phyloP scores from a whole-genome alignment of 257 asterid species.

The Fraxinus quadrangulata region DNA sequence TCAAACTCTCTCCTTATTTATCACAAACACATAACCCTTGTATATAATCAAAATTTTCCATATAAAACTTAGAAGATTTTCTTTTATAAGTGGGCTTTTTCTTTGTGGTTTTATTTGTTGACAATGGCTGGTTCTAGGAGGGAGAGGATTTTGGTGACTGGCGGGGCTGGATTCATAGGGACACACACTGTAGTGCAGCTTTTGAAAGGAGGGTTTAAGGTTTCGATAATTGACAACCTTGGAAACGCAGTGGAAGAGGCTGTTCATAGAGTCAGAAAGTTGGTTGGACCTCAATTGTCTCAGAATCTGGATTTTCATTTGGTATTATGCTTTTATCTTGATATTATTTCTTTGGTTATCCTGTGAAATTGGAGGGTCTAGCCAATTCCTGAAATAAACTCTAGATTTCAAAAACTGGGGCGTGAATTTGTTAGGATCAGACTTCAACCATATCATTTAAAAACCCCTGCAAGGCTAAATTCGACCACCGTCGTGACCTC shows the following conservation, averaged over 20 bases:
- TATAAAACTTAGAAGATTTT: background rate
- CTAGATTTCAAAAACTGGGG: background rate
- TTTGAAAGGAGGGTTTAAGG: constrained; percentile 70
- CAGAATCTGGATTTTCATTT: constrained; percentile 63
- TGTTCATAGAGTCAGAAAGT: constrained; percentile 49
- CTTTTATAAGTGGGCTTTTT: background rate
- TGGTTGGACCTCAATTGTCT: constrained; percentile 66
- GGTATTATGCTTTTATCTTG: constrained; percentile 38
- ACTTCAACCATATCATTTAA: too few relatives aligned
- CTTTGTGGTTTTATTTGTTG: background rate
- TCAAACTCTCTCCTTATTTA: constrained; percentile 29
- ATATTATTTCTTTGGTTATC: background rate
- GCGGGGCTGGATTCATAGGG: constrained; percentile 97
- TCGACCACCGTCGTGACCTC: too few relatives aligned
- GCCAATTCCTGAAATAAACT: too few relatives aligned
- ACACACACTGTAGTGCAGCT: constrained; percentile 88
- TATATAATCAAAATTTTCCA: background rate
- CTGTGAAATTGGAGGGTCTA: background rate
- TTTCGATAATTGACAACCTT: constrained; percentile 73
- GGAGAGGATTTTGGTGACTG: constrained; percentile 71
- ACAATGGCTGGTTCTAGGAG: constrained; percentile 24
- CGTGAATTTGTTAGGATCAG: too few relatives aligned
- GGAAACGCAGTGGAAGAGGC: constrained; percentile 84
- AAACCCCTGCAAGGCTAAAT: too few relatives aligned
- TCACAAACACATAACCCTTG: constrained; percentile 22